Base-by-base conservation (phyloP, 2,329 filamentous ascomycete species). In the Ophiocordyceps polyrhachis-furcata region DNA sequence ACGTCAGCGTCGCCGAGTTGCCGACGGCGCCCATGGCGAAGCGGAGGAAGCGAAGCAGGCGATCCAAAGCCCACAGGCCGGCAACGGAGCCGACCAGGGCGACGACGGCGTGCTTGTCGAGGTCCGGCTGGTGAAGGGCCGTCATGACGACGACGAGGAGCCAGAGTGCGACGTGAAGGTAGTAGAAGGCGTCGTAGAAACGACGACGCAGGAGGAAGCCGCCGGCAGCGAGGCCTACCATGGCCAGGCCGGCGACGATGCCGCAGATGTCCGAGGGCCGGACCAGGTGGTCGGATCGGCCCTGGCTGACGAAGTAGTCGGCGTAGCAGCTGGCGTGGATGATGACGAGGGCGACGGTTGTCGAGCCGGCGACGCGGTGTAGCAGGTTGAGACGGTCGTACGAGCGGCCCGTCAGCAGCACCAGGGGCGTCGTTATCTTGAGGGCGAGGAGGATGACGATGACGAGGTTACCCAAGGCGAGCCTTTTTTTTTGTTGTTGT, bases 351-450 rank as follows among this genome's bases (percentile, higher is more conserved):
- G 62, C 46, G 23, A 76, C 62, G 17, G 69, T 67, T 7, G 62
- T 63, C 50, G 67, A 71, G 3, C 73, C 73, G 4, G 66, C 64
- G 17, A 71, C 58, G 46, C 69, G 69, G 50, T 79, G 74, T 3
- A 79, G 61, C 43, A 69, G 62, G 51, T 76, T 77, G 44, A 79
- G 65, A 19, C 70, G 65, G 48, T 78, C 74, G 53, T 79, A 74
- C 5, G 73, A 76, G 52, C 69, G 71, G 2, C 65, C 59, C 1
- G 69, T 69, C 12, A 79, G 49, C 47, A 67, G 66, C 0, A 68
- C 68, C 17, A 78, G 55, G 0, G 73, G 74, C 0, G 73, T 23
- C 0, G 73, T 23, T 23, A 77, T 76, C 51, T 76, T 76, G 40
- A 78, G 59, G 1, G 68, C 63, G 15, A 79, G 58, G 43, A 76